Evolutionary conservation across 1,284 basidiomycete genomes (phyloP), one percentile per base, ranked within the genome.

Genomic region (Pseudozyma thailandica): DNA sequence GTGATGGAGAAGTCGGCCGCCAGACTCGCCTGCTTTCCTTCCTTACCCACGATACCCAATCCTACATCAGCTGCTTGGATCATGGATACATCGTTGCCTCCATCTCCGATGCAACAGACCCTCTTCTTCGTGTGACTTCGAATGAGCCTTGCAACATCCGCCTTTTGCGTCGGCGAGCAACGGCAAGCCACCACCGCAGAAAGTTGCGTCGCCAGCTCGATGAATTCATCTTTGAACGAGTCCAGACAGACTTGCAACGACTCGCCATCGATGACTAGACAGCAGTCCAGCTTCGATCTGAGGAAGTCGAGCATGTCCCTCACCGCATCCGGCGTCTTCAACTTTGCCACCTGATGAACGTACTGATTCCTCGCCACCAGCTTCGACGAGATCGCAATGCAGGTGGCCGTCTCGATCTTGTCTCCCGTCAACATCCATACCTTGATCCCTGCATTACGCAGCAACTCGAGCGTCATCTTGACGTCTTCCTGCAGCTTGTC

Each of bases 381-480:
- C 82, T 98, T 98, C 27, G 92, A 96, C 33, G 93, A 97, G 66
- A 98, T 94, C 1, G 95, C 94, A 77, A 99, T 98, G 84, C 94
- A 97, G 28, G 94, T 92, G 7, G 96, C 96, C 3, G 96, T 99
- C 86, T 99, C 96, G 65, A 98, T 94, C 86, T 98, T 98, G 85
- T 98, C 96, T 0, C 96, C 96, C 0, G 96, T 99, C 77, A 98
- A 86, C 96, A 99, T 98, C 96, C 96, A 99, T 55, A 99, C 97
- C 86, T 93, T 97, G 84, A 99, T 90, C 2, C 95, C 95, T 0
- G 95, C 96, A 82, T 98, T 98, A 66, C 94, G 86, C 71, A 99
- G 84, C 46, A 98, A 82, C 84, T 98, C 96, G 63, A 98, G 85
- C 0, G 96, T 98, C 38, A 90, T 88, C 83, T 92, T 94, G 75